Evolutionary conservation across 2,329 filamentous ascomycete genomes (phyloP), one percentile per base, ranked within the genome.

Genomic region (Trichoderma aggressivum): DNA sequence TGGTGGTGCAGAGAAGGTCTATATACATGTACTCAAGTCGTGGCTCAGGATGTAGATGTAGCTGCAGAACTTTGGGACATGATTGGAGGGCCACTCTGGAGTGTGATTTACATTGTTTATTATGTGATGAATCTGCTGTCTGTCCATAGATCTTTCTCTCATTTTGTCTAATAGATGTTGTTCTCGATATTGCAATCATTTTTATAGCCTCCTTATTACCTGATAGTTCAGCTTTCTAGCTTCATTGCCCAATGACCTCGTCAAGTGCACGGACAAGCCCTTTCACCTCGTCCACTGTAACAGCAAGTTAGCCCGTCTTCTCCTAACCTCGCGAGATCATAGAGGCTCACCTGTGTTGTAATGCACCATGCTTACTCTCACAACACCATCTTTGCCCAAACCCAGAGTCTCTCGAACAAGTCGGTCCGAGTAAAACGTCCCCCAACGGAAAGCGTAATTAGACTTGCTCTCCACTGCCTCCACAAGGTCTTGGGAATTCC

Each of bases 341-440:
- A 34, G 26, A 28, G 26, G 84, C 86, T 83, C 76, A 89, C 87
- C 77, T 3, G 89, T 92, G 75, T 93, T 93, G 77, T 93, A 93
- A 79, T 93, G 91, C 69, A 91, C 86, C 83, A 92, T 84, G 75
- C 89, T 92, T n/a, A 92, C 88, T 73, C 91, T 84, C 5, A 91
- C 85, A 10, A 93, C 87, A 0, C 90, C 91, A 74, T 92, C 77
- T 1, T 70, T 86, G 10, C 83, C 85, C 63, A 92, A 79, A 0
- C 84, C 84, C 47, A 93, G 77, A 0, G 92, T 81, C 2, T 91
- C 87, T 71, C 87, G 82, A 14, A 87, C 83, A 73, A 93, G 77
- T 18, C 91, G 82, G 75, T 91, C 87, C 14, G 87, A 89, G 79
- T 93, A 93, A 75, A 93, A 92, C 58, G 87, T 84, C 0, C 91